Evolutionary conservation across 495 filamentous ascomycete genomes (phyloP).

Genomic region (Collariella sp.): DNA sequence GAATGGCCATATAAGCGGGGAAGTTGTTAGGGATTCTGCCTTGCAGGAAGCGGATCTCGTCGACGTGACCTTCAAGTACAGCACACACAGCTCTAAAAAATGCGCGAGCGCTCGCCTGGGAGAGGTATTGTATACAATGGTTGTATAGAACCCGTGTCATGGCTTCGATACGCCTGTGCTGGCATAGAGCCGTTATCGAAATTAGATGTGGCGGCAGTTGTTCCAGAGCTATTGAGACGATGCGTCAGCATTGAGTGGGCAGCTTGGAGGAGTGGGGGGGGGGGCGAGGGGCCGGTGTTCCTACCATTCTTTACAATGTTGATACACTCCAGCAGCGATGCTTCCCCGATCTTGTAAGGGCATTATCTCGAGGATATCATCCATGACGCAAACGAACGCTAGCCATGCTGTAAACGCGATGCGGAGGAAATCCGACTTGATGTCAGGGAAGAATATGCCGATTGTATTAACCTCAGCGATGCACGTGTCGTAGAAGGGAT

Average conservation of each 20-base stretch:
- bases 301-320: not conserved
- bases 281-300: no score
- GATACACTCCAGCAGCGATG: constrained; percentile 3
- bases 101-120: not conserved
- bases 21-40: constrained; percentile 1
- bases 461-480: constrained; percentile 15
- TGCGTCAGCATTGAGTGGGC: no score
- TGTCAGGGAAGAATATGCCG: constrained; percentile 14
- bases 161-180: not conserved
- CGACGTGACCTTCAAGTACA: constrained; percentile 12
- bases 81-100: constrained; percentile 7
- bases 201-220: not conserved
- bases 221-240: not conserved
- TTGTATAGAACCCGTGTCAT: not conserved
- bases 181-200: not conserved
- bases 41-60: constrained; percentile 13
- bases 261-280: no score
- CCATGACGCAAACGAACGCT: constrained; percentile 14
- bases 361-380: constrained; percentile 15
- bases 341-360: not conserved
- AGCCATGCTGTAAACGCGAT: constrained; percentile 17
- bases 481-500: constrained; percentile 9
- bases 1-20: constrained; percentile 13
- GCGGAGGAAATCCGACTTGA: not conserved
- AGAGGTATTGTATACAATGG: constrained; percentile 6